Conservation (phyloP, 208 protist species). For the Trypanosoma caninum region DNA sequence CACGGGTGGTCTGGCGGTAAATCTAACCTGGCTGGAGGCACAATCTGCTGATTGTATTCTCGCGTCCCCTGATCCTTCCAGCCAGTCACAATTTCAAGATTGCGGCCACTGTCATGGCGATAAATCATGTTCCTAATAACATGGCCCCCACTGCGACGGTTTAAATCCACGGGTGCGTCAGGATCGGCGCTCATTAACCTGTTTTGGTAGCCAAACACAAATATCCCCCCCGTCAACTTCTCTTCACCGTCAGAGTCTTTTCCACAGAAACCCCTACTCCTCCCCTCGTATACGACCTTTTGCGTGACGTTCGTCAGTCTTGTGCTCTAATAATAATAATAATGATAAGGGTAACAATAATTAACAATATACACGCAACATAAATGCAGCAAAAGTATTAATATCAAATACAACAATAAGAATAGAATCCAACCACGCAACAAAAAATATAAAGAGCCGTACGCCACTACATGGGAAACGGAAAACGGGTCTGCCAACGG, state of each 20-base stretch:
- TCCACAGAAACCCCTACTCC: too few relatives aligned
- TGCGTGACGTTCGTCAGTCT: too few relatives aligned
- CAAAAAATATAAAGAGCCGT: slow-evolving; percentile 4
- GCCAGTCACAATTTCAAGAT: slow-evolving; percentile 68
- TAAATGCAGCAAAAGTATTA: background rate
- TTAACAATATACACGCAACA: slow-evolving; percentile 4
- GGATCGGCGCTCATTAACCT: slow-evolving; percentile 79
- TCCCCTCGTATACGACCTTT: too few relatives aligned
- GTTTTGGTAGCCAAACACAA: too few relatives aligned
- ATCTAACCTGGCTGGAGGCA: slow-evolving; percentile 38
- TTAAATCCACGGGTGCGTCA: slow-evolving; percentile 50
- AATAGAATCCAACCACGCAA: too few relatives aligned
- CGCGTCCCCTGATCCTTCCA: slow-evolving; percentile 66
- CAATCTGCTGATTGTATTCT: slow-evolving; percentile 67
- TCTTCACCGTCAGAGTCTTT: background rate
- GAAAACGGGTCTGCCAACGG: slow-evolving; percentile 80
- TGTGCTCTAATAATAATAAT: too few relatives aligned
- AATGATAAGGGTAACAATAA: background rate
- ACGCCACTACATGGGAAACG: slow-evolving; percentile 54
- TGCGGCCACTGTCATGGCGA: slow-evolving; percentile 38
- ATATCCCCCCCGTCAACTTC: too few relatives aligned
- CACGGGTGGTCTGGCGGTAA: slow-evolving; percentile 56
- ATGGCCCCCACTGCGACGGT: slow-evolving; percentile 58
- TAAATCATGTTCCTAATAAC: slow-evolving; percentile 86
- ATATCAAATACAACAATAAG: background rate